Evolutionary conservation across 2,329 filamentous ascomycete species (phyloP).

Genomic region (Xylaria sp.): DNA sequence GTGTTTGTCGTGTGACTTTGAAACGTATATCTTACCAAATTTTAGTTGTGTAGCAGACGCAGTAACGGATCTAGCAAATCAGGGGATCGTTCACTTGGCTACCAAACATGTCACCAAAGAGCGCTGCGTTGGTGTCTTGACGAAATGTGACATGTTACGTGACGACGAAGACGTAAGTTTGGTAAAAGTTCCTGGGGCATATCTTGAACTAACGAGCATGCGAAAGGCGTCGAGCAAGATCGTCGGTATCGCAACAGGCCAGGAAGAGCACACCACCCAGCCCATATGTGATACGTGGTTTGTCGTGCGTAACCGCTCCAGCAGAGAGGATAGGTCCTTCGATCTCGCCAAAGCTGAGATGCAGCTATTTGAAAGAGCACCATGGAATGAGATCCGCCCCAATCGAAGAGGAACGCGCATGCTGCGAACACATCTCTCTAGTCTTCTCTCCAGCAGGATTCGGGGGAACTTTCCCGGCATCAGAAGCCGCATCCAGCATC

Average conservation of each 20-base stretch:
- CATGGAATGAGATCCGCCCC: conserved; percentile 38
- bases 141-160: conserved; percentile 44
- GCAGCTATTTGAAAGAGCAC: conserved; percentile 36
- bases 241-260: conserved; percentile 22
- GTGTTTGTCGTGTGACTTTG: background rate
- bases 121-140: conserved; percentile 46
- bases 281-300: conserved; percentile 42
- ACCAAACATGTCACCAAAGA: conserved; percentile 36
- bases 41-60: conserved; percentile 44
- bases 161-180: conserved; percentile 26
- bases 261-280: conserved; percentile 17
- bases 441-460: conserved; percentile 37
- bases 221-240: conserved; percentile 17
- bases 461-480: conserved; percentile 35
- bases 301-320: conserved; percentile 43
- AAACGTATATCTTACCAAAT: background rate
- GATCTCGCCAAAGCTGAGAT: conserved; percentile 39
- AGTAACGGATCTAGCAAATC: conserved; percentile 39
- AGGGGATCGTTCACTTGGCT: conserved; percentile 41
- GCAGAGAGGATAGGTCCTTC: conserved; percentile 34
- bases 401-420: conserved; percentile 38
- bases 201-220: background rate
- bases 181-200: background rate
- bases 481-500: conserved; percentile 30
- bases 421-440: conserved; percentile 40